A percentile compares a stretch with the other conserved stretches of the same genome.
These are phyloP conservation scores for Salix suchowensis DNA, from an alignment of 345 rosid species.

Conservation along the genomic window DNA sequence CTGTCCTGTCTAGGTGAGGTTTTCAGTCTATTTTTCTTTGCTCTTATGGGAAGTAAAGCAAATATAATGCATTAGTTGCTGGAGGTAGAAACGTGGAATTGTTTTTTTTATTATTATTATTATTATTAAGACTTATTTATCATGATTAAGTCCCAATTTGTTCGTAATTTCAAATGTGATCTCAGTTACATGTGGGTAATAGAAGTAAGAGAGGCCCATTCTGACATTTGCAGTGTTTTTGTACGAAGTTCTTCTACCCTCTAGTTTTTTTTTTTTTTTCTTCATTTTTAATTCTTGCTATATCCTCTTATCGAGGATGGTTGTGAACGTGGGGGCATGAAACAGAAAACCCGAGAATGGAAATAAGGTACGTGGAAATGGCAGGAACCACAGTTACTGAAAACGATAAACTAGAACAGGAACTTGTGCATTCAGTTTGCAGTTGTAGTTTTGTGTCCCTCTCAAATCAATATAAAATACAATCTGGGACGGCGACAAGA, in stretches of 20 bases:
- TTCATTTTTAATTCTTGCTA: too few species aligned
- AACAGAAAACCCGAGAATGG: background rate
- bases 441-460: background rate
- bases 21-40: background rate
- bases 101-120: too few species aligned
- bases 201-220: background rate
- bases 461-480: background rate
- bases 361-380: background rate
- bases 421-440: background rate
- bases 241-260: background rate
- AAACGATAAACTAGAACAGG: too few species aligned
- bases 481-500: background rate
- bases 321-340: background rate
- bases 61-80: slow-evolving; percentile 3
- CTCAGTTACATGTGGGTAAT: background rate
- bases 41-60: slow-evolving; percentile 2
- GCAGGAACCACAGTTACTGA: background rate
- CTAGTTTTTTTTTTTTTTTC: too few species aligned
- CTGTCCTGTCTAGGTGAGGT: slow-evolving; percentile 1
- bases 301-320: too few species aligned
- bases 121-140: background rate
- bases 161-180: background rate
- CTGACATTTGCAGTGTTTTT: background rate
- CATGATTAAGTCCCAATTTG: background rate
- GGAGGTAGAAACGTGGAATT: slow-evolving; percentile 3